phyloP scores from a whole-genome alignment of 495 filamentous ascomycete species.

The Endocarpon pusillum region DNA sequence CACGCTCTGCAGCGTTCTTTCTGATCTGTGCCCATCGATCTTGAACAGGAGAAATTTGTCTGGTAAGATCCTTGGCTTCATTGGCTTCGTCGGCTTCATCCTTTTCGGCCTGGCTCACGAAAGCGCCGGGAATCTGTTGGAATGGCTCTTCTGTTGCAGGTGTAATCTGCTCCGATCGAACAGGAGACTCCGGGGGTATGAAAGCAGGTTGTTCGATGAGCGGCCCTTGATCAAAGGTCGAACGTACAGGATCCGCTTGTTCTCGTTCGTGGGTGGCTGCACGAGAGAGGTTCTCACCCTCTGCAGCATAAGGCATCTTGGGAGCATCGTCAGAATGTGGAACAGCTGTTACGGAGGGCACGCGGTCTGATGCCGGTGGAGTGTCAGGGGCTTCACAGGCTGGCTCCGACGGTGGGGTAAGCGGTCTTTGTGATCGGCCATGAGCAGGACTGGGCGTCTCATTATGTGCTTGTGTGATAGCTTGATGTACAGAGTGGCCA shows the following conservation, averaged over 20 bases:
- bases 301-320: slow-evolving; percentile 31
- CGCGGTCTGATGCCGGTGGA: slow-evolving; percentile 4
- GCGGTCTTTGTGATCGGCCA: too few relatives aligned
- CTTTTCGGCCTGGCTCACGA: slow-evolving; percentile 11
- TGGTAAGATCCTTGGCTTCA: slow-evolving; percentile 11
- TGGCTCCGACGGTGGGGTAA: too few relatives aligned
- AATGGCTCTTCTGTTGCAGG: too few relatives aligned
- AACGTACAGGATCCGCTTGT: slow-evolving; percentile 54
- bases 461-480: too few relatives aligned
- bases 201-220: slow-evolving; percentile 76
- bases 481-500: too few relatives aligned
- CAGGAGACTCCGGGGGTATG: slow-evolving; percentile 46
- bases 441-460: too few relatives aligned
- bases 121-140: slow-evolving; percentile 1
- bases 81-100: too few relatives aligned
- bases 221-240: slow-evolving; percentile 80
- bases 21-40: slow-evolving; percentile 91
- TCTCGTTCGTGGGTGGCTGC: slow-evolving; percentile 47
- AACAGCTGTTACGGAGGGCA: too few relatives aligned
- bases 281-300: slow-evolving; percentile 38
- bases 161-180: background rate
- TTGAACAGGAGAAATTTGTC: slow-evolving; percentile 22
- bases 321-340: slow-evolving; percentile 15
- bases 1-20: slow-evolving; percentile 78
- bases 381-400: slow-evolving; percentile 7